phyloP scores from a whole-genome alignment of 345 rosid species.

The Populus nigra region DNA sequence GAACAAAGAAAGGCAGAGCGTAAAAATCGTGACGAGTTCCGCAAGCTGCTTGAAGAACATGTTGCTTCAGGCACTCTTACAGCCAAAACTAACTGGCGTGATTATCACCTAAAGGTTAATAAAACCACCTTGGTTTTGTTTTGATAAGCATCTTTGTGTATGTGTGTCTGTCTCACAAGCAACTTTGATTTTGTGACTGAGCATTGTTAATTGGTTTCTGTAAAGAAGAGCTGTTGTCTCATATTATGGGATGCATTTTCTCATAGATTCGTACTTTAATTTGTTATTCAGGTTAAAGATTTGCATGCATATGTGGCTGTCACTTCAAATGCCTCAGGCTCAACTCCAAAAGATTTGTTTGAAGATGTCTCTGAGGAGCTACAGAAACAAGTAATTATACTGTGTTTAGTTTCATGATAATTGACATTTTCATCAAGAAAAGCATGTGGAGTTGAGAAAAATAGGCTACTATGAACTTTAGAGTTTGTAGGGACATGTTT shows the following conservation, averaged over 20 bases:
- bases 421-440: not conserved
- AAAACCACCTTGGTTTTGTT: conserved; percentile 4
- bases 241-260: conserved; percentile 9
- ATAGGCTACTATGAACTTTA: not conserved
- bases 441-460: not conserved
- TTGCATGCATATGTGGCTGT: conserved; percentile 65
- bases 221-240: conserved; percentile 4
- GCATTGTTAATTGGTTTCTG: conserved; percentile 10
- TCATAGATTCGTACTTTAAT: conserved; percentile 2
- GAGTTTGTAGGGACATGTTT: not conserved
- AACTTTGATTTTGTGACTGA: not conserved
- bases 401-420: not conserved
- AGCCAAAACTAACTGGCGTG: conserved; percentile 84
- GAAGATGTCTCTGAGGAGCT: conserved; percentile 87
- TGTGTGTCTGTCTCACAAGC: not conserved
- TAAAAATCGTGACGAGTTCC: conserved; percentile 94
- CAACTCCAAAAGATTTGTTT: conserved; percentile 88
- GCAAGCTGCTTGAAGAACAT: conserved; percentile 81
- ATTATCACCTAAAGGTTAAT: conserved; percentile 66
- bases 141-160: not conserved
- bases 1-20: conserved; percentile 84
- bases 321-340: conserved; percentile 76
- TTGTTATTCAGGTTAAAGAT: conserved; percentile 62
- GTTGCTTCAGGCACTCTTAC: conserved; percentile 66
- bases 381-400: conserved; percentile 53